Percentiles rank a stretch among this genome's conserved stretches.
phyloP scores from a whole-genome alignment of 208 protist species.

The Acanthamoeba lugdunensis region DNA sequence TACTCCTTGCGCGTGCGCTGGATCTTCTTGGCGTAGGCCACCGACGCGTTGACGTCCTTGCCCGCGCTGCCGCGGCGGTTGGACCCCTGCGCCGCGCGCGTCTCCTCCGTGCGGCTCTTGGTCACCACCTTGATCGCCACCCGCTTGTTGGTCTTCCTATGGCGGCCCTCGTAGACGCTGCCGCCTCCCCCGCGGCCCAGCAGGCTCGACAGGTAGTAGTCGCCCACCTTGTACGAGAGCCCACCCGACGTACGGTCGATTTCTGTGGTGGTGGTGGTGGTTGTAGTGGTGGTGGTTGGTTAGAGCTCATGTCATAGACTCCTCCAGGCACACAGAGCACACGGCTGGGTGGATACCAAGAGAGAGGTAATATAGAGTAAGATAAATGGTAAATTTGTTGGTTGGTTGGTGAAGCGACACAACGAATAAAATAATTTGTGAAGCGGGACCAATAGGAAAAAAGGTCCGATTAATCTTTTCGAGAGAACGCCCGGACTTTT shows the following conservation, averaged over 20 bases:
- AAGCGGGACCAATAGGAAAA: too few relatives aligned
- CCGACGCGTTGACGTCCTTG: constrained; percentile 43
- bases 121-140: constrained; percentile 56
- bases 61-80: neutral
- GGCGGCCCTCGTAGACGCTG: constrained; percentile 42
- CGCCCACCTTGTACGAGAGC: constrained; percentile 36
- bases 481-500: too few relatives aligned
- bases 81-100: neutral
- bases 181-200: neutral
- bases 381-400: too few relatives aligned
- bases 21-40: constrained; percentile 65
- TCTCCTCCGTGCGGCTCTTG: neutral
- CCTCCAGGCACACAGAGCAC: too few relatives aligned
- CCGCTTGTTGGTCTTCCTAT: constrained; percentile 26
- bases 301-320: too few relatives aligned
- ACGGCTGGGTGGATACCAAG: too few relatives aligned
- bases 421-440: too few relatives aligned
- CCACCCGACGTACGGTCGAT: constrained; percentile 6
- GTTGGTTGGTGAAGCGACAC: too few relatives aligned
- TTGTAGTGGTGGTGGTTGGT: neutral
- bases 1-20: constrained; percentile 60
- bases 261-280: neutral
- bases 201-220: constrained; percentile 57
- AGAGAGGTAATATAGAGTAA: too few relatives aligned
- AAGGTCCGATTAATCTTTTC: too few relatives aligned